Evolutionary conservation across 2,329 filamentous ascomycete genomes (phyloP), one percentile per base, ranked within the genome.

Genomic region (Drechslerella stenobrocha): DNA sequence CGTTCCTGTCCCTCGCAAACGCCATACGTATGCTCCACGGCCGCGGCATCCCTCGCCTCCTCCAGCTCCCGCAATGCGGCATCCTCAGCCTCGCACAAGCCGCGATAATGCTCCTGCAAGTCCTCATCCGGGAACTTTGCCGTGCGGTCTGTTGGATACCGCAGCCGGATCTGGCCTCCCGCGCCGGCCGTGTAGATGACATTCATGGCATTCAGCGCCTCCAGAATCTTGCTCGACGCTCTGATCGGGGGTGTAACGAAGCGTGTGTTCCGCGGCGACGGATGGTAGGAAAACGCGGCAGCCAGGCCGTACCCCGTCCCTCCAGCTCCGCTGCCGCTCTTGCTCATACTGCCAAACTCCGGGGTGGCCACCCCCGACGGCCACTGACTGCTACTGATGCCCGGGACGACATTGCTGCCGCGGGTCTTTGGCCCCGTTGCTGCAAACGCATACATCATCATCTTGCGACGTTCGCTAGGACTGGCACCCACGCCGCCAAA

Each of bases 181-280:
- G n/a, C 28, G 28, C 28, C 28, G 28, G 28, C 28, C 5, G 28
- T 11, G 28, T 30, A 30, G 5, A 30, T 30, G 11, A 5, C 11
- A 30, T 30, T 30, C 28, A 30, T 30, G 5, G 11, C 11, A 30
- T 60, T 67, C 50, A 67, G 28, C 42, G 11, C 55, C 23, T 67
- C 63, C 9, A 67, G 32, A 34, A 67, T 60, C 45, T 67, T 67
- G 44, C 63, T 67, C 18, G 63, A 67, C 24, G 63, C 63, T 37
- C 63, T 34, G 26, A 67, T 67, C 34, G 63, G 63, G 13, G 63
- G 63, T 4, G 63, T 67, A 4, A 67, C 45, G 9, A 67, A 67
- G 9, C 52, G 63, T 5, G 63, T 67, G 35, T 67, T 67, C 50
- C 52, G 57, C 55, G 63, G 63, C 9, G 55, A 60, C 24, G 63